phyloP scores from a whole-genome alignment of 2,329 filamentous ascomycete genomes.

The Verruconis gallopava region DNA sequence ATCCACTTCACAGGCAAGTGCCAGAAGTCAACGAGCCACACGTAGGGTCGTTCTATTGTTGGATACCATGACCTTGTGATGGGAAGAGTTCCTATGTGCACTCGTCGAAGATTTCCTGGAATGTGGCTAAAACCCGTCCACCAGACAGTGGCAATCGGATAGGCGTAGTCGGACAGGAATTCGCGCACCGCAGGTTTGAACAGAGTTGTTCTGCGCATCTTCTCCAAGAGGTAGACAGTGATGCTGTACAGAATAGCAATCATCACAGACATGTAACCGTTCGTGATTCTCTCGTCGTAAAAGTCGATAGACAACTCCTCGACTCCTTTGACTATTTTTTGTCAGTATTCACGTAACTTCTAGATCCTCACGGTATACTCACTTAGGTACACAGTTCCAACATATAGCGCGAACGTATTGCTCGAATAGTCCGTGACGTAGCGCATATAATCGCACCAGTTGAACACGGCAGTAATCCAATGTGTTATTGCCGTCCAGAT shows the following conservation, averaged over 20 bases:
- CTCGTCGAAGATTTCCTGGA: slow-evolving; percentile 53
- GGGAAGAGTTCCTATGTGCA: slow-evolving; percentile 58
- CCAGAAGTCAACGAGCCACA: slow-evolving; percentile 76
- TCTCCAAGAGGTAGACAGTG: slow-evolving; percentile 38
- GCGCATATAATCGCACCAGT: slow-evolving; percentile 76
- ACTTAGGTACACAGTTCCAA: slow-evolving; percentile 82
- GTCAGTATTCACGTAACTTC: slow-evolving; percentile 45
- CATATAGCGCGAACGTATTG: slow-evolving; percentile 90
- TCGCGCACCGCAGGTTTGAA: slow-evolving; percentile 5
- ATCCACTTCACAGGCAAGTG: slow-evolving; percentile 58
- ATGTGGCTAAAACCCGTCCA: slow-evolving; percentile 8
- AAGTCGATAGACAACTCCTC: slow-evolving; percentile 43
- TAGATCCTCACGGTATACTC: slow-evolving; percentile 65
- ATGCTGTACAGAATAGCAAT: slow-evolving; percentile 41
- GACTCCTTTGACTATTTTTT: slow-evolving; percentile 42
- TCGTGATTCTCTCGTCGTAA: slow-evolving; percentile 24
- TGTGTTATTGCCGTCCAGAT: slow-evolving; percentile 78
- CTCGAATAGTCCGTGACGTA: slow-evolving; percentile 87
- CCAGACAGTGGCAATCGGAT: slow-evolving; percentile 7
- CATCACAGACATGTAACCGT: slow-evolving; percentile 37
- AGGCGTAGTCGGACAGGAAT: slow-evolving; percentile 7
- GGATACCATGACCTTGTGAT: slow-evolving; percentile 69
- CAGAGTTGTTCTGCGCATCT: slow-evolving; percentile 18
- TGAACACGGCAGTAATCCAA: slow-evolving; percentile 70
- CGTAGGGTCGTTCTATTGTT: slow-evolving; percentile 26